A percentile compares a stretch with the other conserved stretches of the same genome.
These are phyloP conservation scores for Thermomucor indicae-seudaticae DNA, from an alignment of 371 early-diverging fungal genomes.

Conservation along the genomic window DNA sequence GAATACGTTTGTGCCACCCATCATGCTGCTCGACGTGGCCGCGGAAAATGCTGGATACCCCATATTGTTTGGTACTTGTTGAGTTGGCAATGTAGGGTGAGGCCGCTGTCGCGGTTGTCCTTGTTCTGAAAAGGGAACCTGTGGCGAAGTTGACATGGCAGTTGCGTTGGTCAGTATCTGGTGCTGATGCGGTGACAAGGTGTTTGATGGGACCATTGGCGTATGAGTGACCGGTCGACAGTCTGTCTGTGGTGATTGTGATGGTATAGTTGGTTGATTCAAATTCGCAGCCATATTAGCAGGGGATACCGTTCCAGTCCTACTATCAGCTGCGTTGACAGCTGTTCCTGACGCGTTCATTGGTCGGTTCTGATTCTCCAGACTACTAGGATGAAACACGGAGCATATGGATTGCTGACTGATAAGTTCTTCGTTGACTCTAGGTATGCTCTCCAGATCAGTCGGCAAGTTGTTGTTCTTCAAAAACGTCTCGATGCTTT, in stretches of 20 bases:
- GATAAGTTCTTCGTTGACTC: slow-evolving; percentile 31
- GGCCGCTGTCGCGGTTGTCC: neutral
- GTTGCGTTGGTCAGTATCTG: slow-evolving; percentile 4
- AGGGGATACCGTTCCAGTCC: too few species aligned
- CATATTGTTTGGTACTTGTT: neutral
- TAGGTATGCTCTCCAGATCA: slow-evolving; percentile 31
- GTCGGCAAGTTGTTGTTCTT: slow-evolving; percentile 22
- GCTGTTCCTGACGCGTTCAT: neutral
- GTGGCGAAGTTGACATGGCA: slow-evolving; percentile 7
- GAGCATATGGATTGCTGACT: slow-evolving; percentile 36
- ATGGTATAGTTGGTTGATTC: too few species aligned
- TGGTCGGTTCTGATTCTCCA: slow-evolving; percentile 7
- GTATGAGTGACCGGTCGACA: neutral
- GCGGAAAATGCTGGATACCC: slow-evolving; percentile 2
- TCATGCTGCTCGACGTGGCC: slow-evolving; percentile 3
- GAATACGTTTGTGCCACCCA: slow-evolving; percentile 2
- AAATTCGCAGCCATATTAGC: too few species aligned
- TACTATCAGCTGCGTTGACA: neutral
- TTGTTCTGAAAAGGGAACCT: slow-evolving; percentile 2
- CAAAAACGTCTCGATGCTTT: slow-evolving; percentile 31
- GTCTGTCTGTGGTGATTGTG: neutral
- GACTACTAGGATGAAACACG: slow-evolving; percentile 29
- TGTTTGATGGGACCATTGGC: neutral
- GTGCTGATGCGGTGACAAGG: neutral
- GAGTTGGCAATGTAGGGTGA: neutral